phyloP scores from a whole-genome alignment of 768 basidiomycete species.

The Naganishia friedmannii region DNA sequence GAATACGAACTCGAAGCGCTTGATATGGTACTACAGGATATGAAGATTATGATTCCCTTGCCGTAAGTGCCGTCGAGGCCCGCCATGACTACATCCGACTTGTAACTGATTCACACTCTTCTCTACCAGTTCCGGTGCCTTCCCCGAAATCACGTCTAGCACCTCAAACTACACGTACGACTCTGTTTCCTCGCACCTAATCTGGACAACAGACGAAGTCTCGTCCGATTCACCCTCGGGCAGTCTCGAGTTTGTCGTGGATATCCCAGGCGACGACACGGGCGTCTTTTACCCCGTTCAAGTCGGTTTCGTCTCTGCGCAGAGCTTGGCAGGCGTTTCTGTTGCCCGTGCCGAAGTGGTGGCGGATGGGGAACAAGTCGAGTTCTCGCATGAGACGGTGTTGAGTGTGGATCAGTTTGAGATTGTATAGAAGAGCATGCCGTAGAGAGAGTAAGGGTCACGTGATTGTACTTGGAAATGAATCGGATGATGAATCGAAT shows the following conservation, averaged over 20 bases:
- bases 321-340: slow-evolving; percentile 73
- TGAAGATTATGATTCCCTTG: slow-evolving; percentile 85
- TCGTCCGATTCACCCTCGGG: slow-evolving; percentile 64
- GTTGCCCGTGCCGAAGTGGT: slow-evolving; percentile 64
- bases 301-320: slow-evolving; percentile 74
- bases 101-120: slow-evolving; percentile 37
- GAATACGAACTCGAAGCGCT: slow-evolving; percentile 94
- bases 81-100: slow-evolving; percentile 12
- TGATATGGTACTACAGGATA: slow-evolving; percentile 72
- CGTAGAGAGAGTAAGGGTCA: not conserved
- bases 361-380: slow-evolving; percentile 56
- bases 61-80: slow-evolving; percentile 61
- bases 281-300: slow-evolving; percentile 89
- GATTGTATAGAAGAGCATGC: slow-evolving; percentile 52
- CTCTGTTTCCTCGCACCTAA: slow-evolving; percentile 71
- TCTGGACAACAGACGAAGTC: slow-evolving; percentile 77
- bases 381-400: slow-evolving; percentile 60
- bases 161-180: slow-evolving; percentile 79
- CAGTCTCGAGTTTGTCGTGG: slow-evolving; percentile 81
- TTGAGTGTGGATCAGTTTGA: slow-evolving; percentile 59
- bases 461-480: not conserved
- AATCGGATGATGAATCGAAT: not conserved
- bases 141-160: slow-evolving; percentile 71
- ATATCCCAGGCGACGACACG: slow-evolving; percentile 67
- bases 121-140: slow-evolving; percentile 66